Evolutionary conservation across 768 basidiomycete genomes (phyloP), one percentile per base, ranked within the genome.

Genomic region (Suillus bovinus): DNA sequence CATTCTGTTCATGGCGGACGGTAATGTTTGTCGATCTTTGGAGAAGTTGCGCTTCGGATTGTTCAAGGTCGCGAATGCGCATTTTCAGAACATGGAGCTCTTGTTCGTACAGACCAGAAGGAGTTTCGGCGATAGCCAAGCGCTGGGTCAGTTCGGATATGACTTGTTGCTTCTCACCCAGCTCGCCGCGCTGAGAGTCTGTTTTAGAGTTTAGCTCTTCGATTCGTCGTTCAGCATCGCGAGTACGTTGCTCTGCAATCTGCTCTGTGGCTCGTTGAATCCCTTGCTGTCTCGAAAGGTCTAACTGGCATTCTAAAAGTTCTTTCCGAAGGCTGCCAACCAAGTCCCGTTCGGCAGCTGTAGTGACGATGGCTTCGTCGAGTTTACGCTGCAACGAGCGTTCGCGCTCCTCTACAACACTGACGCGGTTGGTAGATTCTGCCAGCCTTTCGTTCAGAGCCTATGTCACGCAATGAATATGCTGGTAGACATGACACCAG

Each of bases 1-100:
- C 75, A 22, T 81, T 79, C 5, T 69, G 69, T 58, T 81, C 69
- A 60, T 86, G 84, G 62, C 85, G 78, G 41, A 66, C 55, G 33
- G 71, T 73, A 36, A 74, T 71, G 36, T 61, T 71, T 41, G 22
- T 38, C 59, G 75, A 64, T 70, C 76, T 59, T 52, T 67, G 56
- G 64, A 63, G n/a, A 59, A 70, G 60, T 74, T 69, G 60, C 71
- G 62, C 64, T 70, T 75, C 62, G 63, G 66, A 36, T 65, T 64
- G 68, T 70, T 76, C 68, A 44, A 75, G 55, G 61, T 75, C 67
- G 41, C 54, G 14, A 24, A 74, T 53, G 55, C 71, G 76, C 24
- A 20, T 50, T 34, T 67, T 64, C 58, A 69, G 47, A 5, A 42
- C 47, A 20, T 55, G 67, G 39, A 66, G 63, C 46, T 79, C 78